These are phyloP conservation scores for Mimosa pudica DNA, from an alignment of 306 rosid genomes.

Conservation along the genomic window DNA sequence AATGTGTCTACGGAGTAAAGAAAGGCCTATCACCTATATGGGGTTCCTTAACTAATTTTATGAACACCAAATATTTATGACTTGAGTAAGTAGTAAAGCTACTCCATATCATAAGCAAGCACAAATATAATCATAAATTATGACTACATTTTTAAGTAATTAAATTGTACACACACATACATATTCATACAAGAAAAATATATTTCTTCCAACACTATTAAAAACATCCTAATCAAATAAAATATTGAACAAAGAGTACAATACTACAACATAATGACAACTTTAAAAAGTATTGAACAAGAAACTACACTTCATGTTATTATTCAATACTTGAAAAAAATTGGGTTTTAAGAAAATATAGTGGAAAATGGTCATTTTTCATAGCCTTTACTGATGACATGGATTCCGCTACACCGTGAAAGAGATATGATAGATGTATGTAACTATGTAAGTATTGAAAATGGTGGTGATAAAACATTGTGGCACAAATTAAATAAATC, in stretches of 20 bases:
- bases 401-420: neutral
- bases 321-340: neutral
- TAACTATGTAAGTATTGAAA: neutral
- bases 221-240: too few relatives aligned
- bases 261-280: too few relatives aligned
- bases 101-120: neutral
- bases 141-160: neutral
- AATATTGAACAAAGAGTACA: too few relatives aligned
- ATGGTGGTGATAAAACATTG: neutral
- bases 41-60: neutral
- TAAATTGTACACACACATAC: neutral
- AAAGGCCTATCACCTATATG: neutral
- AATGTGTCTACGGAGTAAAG: neutral
- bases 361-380: slow-evolving; percentile 1
- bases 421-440: neutral
- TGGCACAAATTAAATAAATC: neutral
- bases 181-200: neutral
- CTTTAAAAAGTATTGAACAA: neutral
- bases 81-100: neutral
- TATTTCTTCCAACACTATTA: too few relatives aligned
- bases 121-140: neutral
- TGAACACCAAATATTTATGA: neutral
- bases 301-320: neutral
- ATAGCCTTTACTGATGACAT: neutral
- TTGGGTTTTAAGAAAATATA: neutral